A percentile compares a stretch with the other conserved stretches of the same genome.
These are phyloP conservation scores for Cajanus cajan DNA, from an alignment of 306 rosid genomes.

Conservation along the genomic window DNA sequence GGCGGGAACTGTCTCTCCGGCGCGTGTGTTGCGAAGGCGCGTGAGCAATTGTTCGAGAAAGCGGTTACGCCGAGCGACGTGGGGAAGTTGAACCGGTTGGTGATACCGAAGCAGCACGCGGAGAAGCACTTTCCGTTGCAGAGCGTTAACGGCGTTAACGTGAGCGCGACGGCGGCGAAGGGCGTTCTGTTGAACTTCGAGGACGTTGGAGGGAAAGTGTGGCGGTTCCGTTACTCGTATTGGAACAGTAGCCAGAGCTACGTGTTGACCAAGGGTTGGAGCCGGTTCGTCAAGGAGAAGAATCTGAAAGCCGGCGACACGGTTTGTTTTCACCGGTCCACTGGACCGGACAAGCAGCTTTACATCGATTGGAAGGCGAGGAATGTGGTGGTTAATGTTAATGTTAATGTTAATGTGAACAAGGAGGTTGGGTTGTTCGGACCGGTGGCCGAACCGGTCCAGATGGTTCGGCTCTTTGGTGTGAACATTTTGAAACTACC, in stretches of 20 bases:
- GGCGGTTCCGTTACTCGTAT: slow-evolving; percentile 94
- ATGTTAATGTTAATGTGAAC: too few relatives aligned
- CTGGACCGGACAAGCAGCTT: slow-evolving; percentile 72
- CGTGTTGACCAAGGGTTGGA: slow-evolving; percentile 94
- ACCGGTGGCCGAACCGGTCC: slow-evolving; percentile 58
- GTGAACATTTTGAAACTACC: slow-evolving; percentile 77
- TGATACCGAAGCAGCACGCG: slow-evolving; percentile 95
- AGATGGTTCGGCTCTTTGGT: slow-evolving; percentile 81
- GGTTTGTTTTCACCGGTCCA: slow-evolving; percentile 70
- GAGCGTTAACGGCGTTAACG: slow-evolving; percentile 14
- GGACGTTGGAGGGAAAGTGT: slow-evolving; percentile 89
- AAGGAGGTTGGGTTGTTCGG: too few relatives aligned
- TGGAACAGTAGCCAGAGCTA: too few relatives aligned
- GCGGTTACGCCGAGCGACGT: slow-evolving; percentile 95
- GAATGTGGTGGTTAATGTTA: too few relatives aligned
- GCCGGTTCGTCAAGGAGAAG: slow-evolving; percentile 97
- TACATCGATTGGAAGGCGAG: slow-evolving; percentile 67
- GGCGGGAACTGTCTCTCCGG: not conserved
- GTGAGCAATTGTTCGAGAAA: slow-evolving; percentile 82
- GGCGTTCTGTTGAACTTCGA: slow-evolving; percentile 77
- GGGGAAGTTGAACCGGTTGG: slow-evolving; percentile 83
- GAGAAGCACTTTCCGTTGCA: slow-evolving; percentile 90
- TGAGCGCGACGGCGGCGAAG: slow-evolving; percentile 33
- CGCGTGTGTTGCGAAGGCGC: slow-evolving; percentile 47
- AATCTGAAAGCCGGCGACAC: slow-evolving; percentile 83